A percentile compares a stretch with the other conserved stretches of the same genome.
These are phyloP conservation scores for Russula sp. DNA, from an alignment of 768 basidiomycete species.

Conservation along the genomic window DNA sequence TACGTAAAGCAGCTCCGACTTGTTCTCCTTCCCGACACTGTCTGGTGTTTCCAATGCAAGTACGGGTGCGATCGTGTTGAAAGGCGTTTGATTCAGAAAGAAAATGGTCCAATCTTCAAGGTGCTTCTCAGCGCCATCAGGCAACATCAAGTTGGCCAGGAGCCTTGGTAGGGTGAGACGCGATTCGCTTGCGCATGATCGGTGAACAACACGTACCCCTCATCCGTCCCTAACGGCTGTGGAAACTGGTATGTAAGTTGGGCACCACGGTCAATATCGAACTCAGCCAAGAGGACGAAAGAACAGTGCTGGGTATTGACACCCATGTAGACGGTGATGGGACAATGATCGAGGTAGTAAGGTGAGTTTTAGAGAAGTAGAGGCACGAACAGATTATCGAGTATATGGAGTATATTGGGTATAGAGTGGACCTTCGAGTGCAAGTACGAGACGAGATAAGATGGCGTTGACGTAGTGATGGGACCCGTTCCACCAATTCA, in stretches of 20 bases:
- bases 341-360: background rate
- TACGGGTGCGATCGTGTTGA: constrained; percentile 80
- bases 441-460: background rate
- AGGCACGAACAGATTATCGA: background rate
- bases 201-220: constrained; percentile 54
- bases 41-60: constrained; percentile 59
- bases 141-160: constrained; percentile 95
- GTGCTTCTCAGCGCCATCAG: constrained; percentile 94
- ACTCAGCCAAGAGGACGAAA: constrained; percentile 96
- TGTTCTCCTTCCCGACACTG: constrained; percentile 27
- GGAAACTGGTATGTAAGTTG: constrained; percentile 95
- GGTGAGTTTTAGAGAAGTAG: background rate
- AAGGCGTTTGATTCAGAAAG: constrained; percentile 91
- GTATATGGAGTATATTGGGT: background rate
- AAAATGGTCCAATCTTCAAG: constrained; percentile 98
- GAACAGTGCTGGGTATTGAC: constrained; percentile 74
- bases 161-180: constrained; percentile 44
- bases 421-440: background rate
- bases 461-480: background rate
- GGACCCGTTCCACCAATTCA: background rate
- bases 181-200: background rate
- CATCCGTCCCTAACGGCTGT: constrained; percentile 88
- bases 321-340: constrained; percentile 36
- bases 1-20: constrained; percentile 70
- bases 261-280: constrained; percentile 93